phyloP scores from a whole-genome alignment of 371 early-diverging fungal species.

The Lichtheimia ornata region DNA sequence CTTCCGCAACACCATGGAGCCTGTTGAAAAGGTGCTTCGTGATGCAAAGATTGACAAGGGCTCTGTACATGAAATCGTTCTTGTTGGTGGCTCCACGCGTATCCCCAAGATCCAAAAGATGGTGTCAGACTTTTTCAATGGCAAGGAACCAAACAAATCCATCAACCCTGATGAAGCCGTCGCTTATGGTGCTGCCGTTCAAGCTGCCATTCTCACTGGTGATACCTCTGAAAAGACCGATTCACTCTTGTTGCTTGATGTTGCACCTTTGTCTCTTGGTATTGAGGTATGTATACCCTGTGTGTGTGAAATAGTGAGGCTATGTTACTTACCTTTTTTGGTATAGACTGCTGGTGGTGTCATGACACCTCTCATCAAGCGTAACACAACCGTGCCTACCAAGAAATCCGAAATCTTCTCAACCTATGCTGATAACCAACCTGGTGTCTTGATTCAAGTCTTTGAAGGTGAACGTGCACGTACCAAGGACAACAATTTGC shows the following conservation, averaged over 20 bases:
- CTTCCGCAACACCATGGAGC: slow-evolving; percentile 93
- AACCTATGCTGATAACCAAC: slow-evolving; percentile 98
- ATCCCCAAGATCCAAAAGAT: slow-evolving; percentile 99
- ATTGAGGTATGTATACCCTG: slow-evolving; percentile 82
- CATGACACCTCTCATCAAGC: slow-evolving; percentile 94
- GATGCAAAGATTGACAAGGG: slow-evolving; percentile 93
- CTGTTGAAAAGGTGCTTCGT: slow-evolving; percentile 94
- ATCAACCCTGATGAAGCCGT: slow-evolving; percentile 99
- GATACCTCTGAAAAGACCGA: slow-evolving; percentile 90
- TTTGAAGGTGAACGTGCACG: slow-evolving; percentile 97
- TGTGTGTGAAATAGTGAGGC: too few relatives aligned
- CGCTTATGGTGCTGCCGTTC: slow-evolving; percentile 99
- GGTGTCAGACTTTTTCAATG: slow-evolving; percentile 97
- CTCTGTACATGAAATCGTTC: slow-evolving; percentile 91
- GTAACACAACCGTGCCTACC: slow-evolving; percentile 97
- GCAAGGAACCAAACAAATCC: slow-evolving; percentile 95
- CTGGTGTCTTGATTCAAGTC: slow-evolving; percentile 96
- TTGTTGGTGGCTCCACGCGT: slow-evolving; percentile 99
- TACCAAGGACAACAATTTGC: slow-evolving; percentile 95
- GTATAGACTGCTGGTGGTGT: slow-evolving; percentile 92
- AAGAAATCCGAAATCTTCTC: slow-evolving; percentile 98
- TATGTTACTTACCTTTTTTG: slow-evolving; percentile 41
- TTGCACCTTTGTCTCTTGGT: slow-evolving; percentile 89
- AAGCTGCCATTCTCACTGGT: slow-evolving; percentile 93
- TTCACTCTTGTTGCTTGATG: slow-evolving; percentile 89